These are phyloP conservation scores for Hericium coralloides DNA, from an alignment of 768 basidiomycete genomes.

Conservation along the genomic window DNA sequence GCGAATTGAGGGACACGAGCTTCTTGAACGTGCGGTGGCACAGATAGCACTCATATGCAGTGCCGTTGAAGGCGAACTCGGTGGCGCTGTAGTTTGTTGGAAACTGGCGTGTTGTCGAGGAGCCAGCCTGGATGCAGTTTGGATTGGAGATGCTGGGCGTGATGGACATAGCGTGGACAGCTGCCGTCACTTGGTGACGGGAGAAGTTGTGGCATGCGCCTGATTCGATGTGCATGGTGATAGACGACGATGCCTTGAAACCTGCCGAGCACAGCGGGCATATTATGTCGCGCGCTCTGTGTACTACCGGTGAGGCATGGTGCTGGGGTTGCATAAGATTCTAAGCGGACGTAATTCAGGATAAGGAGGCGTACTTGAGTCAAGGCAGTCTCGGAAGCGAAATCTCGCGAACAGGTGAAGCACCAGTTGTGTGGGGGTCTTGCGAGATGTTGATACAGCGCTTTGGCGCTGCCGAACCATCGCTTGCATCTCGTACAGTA, in stretches of 20 bases:
- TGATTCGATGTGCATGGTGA: constrained; percentile 32
- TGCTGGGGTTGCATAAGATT: background rate
- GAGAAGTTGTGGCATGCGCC: constrained; percentile 26
- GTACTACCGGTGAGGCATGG: constrained; percentile 8
- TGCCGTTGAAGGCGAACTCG: constrained; percentile 30
- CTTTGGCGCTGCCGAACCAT: background rate
- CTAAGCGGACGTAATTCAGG: background rate
- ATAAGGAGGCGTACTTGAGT: background rate
- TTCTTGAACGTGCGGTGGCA: constrained; percentile 37
- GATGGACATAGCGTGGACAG: constrained; percentile 24
- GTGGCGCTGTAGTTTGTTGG: constrained; percentile 20
- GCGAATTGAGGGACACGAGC: constrained; percentile 45
- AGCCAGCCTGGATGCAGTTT: constrained; percentile 17
- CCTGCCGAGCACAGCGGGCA: constrained; percentile 26
- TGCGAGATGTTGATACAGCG: background rate
- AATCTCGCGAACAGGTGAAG: background rate
- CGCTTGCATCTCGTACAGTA: background rate
- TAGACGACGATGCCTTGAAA: constrained; percentile 29
- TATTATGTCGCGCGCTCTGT: constrained; percentile 16
- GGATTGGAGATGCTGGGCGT: constrained; percentile 27
- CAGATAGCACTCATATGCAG: constrained; percentile 52
- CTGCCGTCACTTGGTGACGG: constrained; percentile 29
- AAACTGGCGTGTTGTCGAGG: background rate
- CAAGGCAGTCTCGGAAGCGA: background rate
- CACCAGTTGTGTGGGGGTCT: background rate